These are phyloP conservation scores for Xylaria sp. DNA, from an alignment of 2,329 filamentous ascomycete genomes.

Conservation along the genomic window DNA sequence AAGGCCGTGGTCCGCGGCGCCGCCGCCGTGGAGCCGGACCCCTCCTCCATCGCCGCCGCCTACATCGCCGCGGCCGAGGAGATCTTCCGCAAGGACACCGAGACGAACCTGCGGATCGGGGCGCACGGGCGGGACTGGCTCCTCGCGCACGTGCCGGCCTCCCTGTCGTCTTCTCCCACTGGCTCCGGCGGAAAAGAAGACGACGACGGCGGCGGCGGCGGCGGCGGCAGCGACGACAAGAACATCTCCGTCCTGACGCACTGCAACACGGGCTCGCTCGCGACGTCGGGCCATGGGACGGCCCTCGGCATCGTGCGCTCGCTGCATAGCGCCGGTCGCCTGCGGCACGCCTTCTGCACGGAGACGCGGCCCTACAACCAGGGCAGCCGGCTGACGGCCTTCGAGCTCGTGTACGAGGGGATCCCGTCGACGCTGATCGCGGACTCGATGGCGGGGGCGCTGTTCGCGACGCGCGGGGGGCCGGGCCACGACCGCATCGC, in stretches of 20 bases:
- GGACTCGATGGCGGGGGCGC: conserved; percentile 92
- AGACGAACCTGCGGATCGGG: conserved; percentile 86
- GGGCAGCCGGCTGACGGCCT: conserved; percentile 90
- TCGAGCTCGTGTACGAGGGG: conserved; percentile 90
- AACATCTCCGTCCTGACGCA: conserved; percentile 86
- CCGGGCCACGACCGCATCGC: conserved; percentile 69
- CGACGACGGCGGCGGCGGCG: too few relatives aligned
- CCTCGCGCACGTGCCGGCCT: conserved; percentile 53
- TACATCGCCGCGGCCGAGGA: conserved; percentile 82
- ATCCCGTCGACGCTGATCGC: conserved; percentile 92
- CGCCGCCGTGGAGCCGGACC: conserved; percentile 43
- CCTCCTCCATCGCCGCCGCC: conserved; percentile 61
- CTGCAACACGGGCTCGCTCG: conserved; percentile 96
- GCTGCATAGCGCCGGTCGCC: conserved; percentile 64
- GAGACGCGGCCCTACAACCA: conserved; percentile 98
- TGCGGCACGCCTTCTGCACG: conserved; percentile 90
- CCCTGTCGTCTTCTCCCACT: not conserved
- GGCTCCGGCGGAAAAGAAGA: not conserved
- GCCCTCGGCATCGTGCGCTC: conserved; percentile 92
- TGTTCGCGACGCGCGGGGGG: conserved; percentile 70
- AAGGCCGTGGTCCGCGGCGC: conserved; percentile 62
- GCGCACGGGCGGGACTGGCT: conserved; percentile 84
- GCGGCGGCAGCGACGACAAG: conserved; percentile 43
- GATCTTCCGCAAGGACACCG: conserved; percentile 84
- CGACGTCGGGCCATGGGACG: conserved; percentile 96